These are phyloP conservation scores for Erysimum cheiranthoides DNA, from an alignment of 345 rosid genomes.

Conservation along the genomic window DNA sequence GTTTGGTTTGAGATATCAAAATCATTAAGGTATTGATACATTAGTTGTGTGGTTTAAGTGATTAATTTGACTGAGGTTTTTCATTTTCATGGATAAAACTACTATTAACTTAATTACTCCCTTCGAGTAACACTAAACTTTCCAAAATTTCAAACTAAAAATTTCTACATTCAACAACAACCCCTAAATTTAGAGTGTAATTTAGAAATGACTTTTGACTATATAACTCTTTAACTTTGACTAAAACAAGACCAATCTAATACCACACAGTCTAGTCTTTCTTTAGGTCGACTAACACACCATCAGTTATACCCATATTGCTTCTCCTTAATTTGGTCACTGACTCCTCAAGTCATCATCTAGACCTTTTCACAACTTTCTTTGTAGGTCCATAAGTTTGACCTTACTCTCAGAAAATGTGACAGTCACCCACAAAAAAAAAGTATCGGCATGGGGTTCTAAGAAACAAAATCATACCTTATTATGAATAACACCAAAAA, in stretches of 20 bases:
- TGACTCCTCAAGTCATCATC: background rate
- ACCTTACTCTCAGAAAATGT: background rate
- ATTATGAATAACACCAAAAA: too few relatives aligned
- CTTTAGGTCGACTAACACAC: background rate
- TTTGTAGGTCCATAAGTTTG: conserved; percentile 4
- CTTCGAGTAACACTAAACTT: too few relatives aligned
- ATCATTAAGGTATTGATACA: too few relatives aligned
- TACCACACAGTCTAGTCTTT: background rate
- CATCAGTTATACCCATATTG: background rate
- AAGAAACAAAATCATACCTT: background rate
- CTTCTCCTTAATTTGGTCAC: conserved; percentile 1
- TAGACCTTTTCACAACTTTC: conserved; percentile 4
- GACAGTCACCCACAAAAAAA: background rate
- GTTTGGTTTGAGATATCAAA: too few relatives aligned
- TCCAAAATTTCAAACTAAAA: too few relatives aligned
- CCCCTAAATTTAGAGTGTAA: conserved; percentile 14
- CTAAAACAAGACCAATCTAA: background rate
- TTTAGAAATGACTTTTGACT: background rate
- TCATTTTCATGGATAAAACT: too few relatives aligned
- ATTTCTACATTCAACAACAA: background rate
- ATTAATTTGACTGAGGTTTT: too few relatives aligned
- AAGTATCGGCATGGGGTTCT: background rate
- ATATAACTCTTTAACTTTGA: too few relatives aligned
- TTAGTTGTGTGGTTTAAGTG: too few relatives aligned
- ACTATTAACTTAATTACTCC: too few relatives aligned